These are phyloP conservation scores for Rosa lucieae DNA, from an alignment of 306 rosid genomes.

Conservation along the genomic window DNA sequence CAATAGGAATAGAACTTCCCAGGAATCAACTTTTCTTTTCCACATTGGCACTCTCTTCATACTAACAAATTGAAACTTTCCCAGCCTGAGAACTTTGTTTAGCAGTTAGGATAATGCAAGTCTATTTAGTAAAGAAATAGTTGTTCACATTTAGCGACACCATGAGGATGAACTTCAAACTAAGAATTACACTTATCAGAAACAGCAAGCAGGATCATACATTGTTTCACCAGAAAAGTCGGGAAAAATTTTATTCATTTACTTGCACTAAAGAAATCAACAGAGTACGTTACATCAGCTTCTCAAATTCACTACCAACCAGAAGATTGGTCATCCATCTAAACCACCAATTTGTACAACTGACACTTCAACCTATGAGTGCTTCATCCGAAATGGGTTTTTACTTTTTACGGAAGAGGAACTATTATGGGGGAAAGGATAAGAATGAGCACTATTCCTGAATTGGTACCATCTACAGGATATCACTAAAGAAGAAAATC, in stretches of 20 bases:
- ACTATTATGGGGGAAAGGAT: neutral
- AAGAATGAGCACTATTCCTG: neutral
- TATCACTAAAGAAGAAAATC: neutral
- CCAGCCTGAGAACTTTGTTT: too few species aligned
- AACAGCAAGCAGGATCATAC: neutral
- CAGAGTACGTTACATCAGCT: neutral
- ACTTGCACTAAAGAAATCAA: neutral
- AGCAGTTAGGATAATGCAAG: neutral
- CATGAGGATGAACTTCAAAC: conserved; percentile 1
- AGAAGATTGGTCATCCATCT: neutral
- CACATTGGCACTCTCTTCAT: too few species aligned
- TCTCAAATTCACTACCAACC: neutral
- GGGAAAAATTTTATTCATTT: neutral
- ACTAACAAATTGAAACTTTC: too few species aligned
- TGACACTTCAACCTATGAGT: neutral
- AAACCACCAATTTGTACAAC: conserved; percentile 3
- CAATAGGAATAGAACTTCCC: too few species aligned
- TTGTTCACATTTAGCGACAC: neutral
- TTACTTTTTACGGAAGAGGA: neutral
- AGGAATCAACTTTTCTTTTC: too few species aligned
- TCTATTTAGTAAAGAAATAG: neutral
- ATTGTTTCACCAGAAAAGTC: neutral
- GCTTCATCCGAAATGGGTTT: conserved; percentile 1
- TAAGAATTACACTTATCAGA: neutral
- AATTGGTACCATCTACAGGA: neutral